phyloP scores from a whole-genome alignment of 2,329 filamentous ascomycete species.

The Aspergillus ustus region DNA sequence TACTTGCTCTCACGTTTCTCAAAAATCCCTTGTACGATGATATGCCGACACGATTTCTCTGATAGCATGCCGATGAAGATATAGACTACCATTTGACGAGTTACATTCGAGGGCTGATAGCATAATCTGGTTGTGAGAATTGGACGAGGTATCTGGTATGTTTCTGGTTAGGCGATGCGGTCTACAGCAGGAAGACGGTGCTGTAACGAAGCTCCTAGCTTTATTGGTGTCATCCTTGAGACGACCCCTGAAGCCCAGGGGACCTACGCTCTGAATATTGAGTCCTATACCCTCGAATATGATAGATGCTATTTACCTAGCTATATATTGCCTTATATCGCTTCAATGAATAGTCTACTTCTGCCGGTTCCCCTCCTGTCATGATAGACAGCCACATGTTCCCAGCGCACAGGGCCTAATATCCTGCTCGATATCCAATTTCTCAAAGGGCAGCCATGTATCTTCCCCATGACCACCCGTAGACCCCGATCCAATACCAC shows the following conservation, averaged over 20 bases:
- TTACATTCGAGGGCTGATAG: neutral
- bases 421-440: slow-evolving; percentile 54
- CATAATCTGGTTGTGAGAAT: neutral
- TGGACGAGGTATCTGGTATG: neutral
- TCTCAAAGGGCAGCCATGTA: slow-evolving; percentile 47
- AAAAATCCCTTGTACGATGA: slow-evolving; percentile 11
- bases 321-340: slow-evolving; percentile 11
- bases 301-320: slow-evolving; percentile 13
- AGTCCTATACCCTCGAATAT: neutral
- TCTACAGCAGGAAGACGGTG: neutral
- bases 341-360: slow-evolving; percentile 4
- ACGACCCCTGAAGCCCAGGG: neutral
- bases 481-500: slow-evolving; percentile 33
- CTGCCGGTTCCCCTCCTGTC: neutral
- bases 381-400: slow-evolving; percentile 38
- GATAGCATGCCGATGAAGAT: slow-evolving; percentile 5
- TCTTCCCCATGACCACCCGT: slow-evolving; percentile 19
- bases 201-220: neutral
- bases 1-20: neutral
- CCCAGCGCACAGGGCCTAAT: slow-evolving; percentile 47
- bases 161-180: neutral
- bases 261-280: neutral
- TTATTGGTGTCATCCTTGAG: neutral
- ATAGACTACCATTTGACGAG: slow-evolving; percentile 7
- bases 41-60: slow-evolving; percentile 15